phyloP scores from a whole-genome alignment of 495 filamentous ascomycete genomes.

The Penicillium ochrochloron region DNA sequence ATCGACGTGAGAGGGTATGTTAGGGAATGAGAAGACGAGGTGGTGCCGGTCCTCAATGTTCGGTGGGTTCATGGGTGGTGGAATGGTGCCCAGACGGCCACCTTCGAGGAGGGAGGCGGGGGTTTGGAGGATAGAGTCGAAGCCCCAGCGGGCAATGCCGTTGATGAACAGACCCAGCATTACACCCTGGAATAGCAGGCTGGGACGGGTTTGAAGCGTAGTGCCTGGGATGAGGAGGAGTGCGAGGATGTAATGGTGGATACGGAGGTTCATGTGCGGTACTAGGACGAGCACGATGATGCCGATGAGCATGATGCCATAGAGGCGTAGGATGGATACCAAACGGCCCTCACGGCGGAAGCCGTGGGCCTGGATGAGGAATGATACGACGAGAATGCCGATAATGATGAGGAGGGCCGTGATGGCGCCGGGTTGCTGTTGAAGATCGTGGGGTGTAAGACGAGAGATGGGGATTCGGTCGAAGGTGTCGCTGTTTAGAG shows the following conservation, averaged over 20 bases:
- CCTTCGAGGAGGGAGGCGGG: constrained; percentile 55
- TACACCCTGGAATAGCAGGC: constrained; percentile 64
- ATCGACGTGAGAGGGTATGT: constrained; percentile 46
- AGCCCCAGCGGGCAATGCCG: constrained; percentile 68
- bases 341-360: constrained; percentile 72
- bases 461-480: constrained; percentile 76
- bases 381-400: constrained; percentile 55
- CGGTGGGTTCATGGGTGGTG: constrained; percentile 48
- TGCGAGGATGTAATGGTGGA: constrained; percentile 69
- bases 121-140: constrained; percentile 64
- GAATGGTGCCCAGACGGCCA: constrained; percentile 48
- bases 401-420: constrained; percentile 68
- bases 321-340: constrained; percentile 66
- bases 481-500: constrained; percentile 76
- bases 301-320: constrained; percentile 51
- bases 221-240: constrained; percentile 63
- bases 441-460: constrained; percentile 71
- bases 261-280: constrained; percentile 63
- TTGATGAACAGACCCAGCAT: constrained; percentile 68
- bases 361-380: constrained; percentile 63
- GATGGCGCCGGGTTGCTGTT: constrained; percentile 75
- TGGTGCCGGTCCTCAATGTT: constrained; percentile 37
- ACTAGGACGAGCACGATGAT: constrained; percentile 56
- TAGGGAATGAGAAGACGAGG: constrained; percentile 54
- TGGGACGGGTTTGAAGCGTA: constrained; percentile 59